These are phyloP conservation scores for Poterioochromonas sp. DNA, from an alignment of 352 stramenopile species.

Conservation along the genomic window DNA sequence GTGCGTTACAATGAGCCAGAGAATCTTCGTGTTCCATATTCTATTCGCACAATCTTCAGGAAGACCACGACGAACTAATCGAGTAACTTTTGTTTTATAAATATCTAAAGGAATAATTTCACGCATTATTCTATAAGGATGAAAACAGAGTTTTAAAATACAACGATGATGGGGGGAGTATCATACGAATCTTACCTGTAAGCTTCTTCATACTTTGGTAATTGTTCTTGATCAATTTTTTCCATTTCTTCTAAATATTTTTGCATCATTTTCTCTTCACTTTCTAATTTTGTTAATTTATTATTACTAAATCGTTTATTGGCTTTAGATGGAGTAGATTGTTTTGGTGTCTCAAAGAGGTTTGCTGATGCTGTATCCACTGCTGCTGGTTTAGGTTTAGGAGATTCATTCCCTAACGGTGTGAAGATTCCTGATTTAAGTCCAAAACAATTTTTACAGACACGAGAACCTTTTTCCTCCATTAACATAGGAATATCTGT, in stretches of 20 bases:
- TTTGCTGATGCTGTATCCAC: too few relatives aligned
- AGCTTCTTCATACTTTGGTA: neutral
- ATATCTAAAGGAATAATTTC: constrained; percentile 20
- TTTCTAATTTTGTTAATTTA: too few relatives aligned
- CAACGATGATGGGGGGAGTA: too few relatives aligned
- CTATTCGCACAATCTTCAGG: neutral
- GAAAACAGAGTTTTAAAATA: too few relatives aligned
- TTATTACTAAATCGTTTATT: too few relatives aligned
- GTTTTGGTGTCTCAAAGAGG: too few relatives aligned
- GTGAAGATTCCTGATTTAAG: neutral
- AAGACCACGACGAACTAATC: neutral
- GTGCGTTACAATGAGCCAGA: constrained; percentile 17
- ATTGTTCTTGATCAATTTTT: neutral
- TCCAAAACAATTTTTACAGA: constrained; percentile 26
- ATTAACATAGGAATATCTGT: neutral
- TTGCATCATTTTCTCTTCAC: neutral
- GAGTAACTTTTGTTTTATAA: neutral
- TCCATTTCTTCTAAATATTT: neutral
- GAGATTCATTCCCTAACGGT: too few relatives aligned
- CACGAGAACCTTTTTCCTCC: neutral
- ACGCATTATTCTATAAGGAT: constrained; percentile 9
- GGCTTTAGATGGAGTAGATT: too few relatives aligned
- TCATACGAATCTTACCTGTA: too few relatives aligned
- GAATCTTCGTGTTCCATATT: constrained; percentile 2
- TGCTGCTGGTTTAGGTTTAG: too few relatives aligned